Evolutionary conservation across 495 filamentous ascomycete species (phyloP), one percentile per base, ranked within the genome.

Genomic region (Parathielavia appendiculata): DNA sequence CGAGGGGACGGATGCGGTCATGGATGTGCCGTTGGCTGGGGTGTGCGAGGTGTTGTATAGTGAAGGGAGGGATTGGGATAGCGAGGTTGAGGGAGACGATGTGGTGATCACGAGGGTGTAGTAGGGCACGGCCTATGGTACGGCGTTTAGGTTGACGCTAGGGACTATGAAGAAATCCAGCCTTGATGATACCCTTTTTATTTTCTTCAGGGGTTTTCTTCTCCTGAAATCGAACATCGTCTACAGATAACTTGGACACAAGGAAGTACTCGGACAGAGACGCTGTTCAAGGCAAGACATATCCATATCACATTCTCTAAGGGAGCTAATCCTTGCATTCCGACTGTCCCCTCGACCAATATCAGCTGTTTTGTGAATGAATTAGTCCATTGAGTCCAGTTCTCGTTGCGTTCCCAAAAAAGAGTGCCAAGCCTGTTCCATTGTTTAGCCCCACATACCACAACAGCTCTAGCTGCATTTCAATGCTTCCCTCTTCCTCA

Each of bases 1-100:
- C 68, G 84, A 89, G 62, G 91, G 95, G 34, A 99, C 95, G 1
- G 93, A 99, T 79, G 93, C 91, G 13, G 92, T 97, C 7, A 89
- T 97, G 89, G 93, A 99, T 79, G 84, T 99, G 19, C 93, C 93
- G 8, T 79, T 97, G 43, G 95, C 91, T 19, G 93, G 93, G 4
- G 93, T 97, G n/a, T 97, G 92, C 72, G 93, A 99, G 78, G 83
- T 97, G 20, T 62, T 91, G 49, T 91, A 91, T 68, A 88, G 85
- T 0, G 77, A 78, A 53, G 72, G 70, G 10, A 73, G 79, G 54
- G 75, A 74, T n/a, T 41, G 30, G 35, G 56, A 58, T 2, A 50
- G 52, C 6, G 61, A 57, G 26, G 49, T 38, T 17, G 67, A 59
- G 39, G 54, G 57, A 8, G 63, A 54, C 20, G 61, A 63, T 11